These are phyloP conservation scores for Ceratocystiopsis sp. DNA, from an alignment of 2,329 filamentous ascomycete species.

Conservation along the genomic window DNA sequence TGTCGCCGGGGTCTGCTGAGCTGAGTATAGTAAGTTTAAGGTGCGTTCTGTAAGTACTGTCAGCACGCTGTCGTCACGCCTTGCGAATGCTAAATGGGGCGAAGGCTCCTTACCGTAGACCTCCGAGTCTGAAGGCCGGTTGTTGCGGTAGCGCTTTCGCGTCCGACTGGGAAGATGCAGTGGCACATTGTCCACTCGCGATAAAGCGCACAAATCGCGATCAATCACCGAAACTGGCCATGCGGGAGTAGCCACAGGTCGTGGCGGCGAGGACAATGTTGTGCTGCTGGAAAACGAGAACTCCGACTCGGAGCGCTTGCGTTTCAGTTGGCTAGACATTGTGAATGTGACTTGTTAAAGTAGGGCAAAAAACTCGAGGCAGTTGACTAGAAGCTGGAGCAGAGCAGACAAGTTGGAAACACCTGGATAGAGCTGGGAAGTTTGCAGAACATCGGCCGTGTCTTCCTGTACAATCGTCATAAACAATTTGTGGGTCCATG, in stretches of 20 bases:
- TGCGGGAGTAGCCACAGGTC: constrained; percentile 13
- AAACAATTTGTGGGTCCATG: neutral
- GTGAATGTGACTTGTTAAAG: neutral
- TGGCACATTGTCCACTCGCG: constrained; percentile 16
- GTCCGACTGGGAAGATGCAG: constrained; percentile 39
- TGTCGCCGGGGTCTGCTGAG: constrained; percentile 10
- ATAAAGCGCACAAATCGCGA: constrained; percentile 10
- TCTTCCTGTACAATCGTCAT: no score
- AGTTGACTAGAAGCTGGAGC: no score
- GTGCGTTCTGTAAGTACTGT: constrained; percentile 30
- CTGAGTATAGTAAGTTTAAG: constrained; percentile 39
- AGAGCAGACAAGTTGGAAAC: no score
- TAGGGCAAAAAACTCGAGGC: neutral
- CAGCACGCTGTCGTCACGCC: neutral
- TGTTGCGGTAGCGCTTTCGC: constrained; percentile 42
- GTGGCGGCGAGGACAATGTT: constrained; percentile 24
- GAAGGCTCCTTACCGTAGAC: constrained; percentile 30
- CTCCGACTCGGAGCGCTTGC: constrained; percentile 45
- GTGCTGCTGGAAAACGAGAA: constrained; percentile 28
- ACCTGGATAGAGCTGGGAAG: no score
- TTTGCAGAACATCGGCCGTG: neutral
- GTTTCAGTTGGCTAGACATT: constrained; percentile 35
- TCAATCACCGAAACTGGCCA: constrained; percentile 18
- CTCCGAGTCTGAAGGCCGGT: constrained; percentile 35
- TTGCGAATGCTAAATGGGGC: constrained; percentile 6